phyloP scores from a whole-genome alignment of 1,284 basidiomycete species.

The Coniferiporia sulphurascens region DNA sequence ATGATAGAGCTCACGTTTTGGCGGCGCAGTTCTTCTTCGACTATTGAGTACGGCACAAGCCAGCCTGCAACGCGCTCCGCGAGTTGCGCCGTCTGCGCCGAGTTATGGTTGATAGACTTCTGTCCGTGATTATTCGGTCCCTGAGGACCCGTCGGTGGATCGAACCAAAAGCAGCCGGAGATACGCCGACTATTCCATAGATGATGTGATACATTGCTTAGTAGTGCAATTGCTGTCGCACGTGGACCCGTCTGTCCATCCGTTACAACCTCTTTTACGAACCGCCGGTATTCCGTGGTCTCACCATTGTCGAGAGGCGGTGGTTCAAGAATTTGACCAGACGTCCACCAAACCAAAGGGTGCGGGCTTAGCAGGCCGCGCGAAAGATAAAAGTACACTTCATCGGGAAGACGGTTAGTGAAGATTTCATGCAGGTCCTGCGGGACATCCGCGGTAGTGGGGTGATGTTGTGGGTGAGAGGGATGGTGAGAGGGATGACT shows the following conservation, averaged over 20 bases:
- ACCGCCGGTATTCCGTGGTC: constrained; percentile 89
- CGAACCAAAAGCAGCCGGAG: constrained; percentile 74
- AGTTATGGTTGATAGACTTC: constrained; percentile 68
- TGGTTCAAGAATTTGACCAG: constrained; percentile 78
- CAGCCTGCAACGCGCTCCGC: constrained; percentile 89
- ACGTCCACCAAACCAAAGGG: constrained; percentile 87
- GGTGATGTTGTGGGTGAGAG: constrained; percentile 57
- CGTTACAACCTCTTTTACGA: constrained; percentile 93
- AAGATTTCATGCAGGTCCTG: constrained; percentile 93
- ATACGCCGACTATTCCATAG: constrained; percentile 80
- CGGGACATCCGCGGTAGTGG: constrained; percentile 85
- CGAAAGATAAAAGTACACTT: constrained; percentile 94
- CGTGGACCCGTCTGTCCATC: constrained; percentile 89
- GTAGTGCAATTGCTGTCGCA: constrained; percentile 83
- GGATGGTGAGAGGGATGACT: constrained; percentile 50
- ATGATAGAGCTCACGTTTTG: constrained; percentile 75
- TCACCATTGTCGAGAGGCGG: constrained; percentile 95
- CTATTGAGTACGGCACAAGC: constrained; percentile 83
- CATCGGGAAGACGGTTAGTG: constrained; percentile 91
- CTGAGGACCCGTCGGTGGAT: constrained; percentile 39
- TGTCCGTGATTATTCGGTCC: constrained; percentile 28
- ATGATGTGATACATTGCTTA: constrained; percentile 72
- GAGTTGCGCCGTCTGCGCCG: constrained; percentile 76
- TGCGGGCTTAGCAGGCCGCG: constrained; percentile 86
- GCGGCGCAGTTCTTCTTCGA: constrained; percentile 92